phyloP scores from a whole-genome alignment of 148 eudicot genomes.

The Nepenthes mirabilis region DNA sequence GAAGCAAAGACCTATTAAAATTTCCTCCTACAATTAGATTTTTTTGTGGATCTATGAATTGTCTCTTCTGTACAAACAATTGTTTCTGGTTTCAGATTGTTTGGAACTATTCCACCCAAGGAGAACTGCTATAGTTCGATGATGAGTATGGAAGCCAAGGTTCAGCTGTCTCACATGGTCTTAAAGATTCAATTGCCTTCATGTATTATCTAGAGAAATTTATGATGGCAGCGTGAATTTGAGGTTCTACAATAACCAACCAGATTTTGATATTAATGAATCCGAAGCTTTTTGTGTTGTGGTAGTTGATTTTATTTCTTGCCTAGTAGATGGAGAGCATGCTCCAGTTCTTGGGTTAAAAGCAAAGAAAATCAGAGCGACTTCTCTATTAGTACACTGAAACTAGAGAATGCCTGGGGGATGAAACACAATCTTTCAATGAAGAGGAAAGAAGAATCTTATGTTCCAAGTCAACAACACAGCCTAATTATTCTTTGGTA shows the following conservation, averaged over 20 bases:
- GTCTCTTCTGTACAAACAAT: background rate
- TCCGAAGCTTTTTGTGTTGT: constrained; percentile 89
- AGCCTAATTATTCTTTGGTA: constrained; percentile 22
- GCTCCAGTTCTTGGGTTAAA: constrained; percentile 9
- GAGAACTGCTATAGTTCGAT: constrained; percentile 73
- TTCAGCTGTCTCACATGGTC: constrained; percentile 80
- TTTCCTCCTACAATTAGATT: background rate
- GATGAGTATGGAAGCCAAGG: constrained; percentile 74
- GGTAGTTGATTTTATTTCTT: constrained; percentile 69
- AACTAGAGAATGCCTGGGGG: constrained; percentile 23
- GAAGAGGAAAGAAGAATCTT: too few species aligned
- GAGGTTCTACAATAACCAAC: constrained; percentile 96
- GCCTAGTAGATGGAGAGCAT: constrained; percentile 26
- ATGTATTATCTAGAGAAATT: constrained; percentile 65
- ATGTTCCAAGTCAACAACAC: background rate
- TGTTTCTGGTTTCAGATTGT: constrained; percentile 47
- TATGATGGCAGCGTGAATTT: constrained; percentile 88
- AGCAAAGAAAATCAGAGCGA: constrained; percentile 13
- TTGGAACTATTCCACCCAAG: constrained; percentile 91
- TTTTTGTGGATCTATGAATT: background rate
- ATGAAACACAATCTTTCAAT: constrained; percentile 10
- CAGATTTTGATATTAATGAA: constrained; percentile 87
- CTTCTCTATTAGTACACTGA: constrained; percentile 20
- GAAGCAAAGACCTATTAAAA: background rate
- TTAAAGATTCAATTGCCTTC: constrained; percentile 58